phyloP scores from a whole-genome alignment of 1,284 basidiomycete genomes.

The Psilocybe mexicana region DNA sequence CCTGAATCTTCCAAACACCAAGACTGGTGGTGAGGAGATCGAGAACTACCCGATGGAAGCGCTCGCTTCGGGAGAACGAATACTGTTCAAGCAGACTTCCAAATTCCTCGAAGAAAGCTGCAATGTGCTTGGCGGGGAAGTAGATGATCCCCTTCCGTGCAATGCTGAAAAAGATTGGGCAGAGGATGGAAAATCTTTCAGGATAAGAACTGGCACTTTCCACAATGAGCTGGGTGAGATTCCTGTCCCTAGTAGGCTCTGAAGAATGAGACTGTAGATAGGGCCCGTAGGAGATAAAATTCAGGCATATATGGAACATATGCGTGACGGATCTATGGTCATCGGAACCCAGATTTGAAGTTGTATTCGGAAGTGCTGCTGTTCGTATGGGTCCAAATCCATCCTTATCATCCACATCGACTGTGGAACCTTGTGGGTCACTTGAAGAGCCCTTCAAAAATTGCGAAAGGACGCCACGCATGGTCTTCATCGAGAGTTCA shows the following conservation, averaged over 20 bases:
- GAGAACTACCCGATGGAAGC: constrained; percentile 54
- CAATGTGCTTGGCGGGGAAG: constrained; percentile 51
- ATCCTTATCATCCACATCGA: constrained; percentile 50
- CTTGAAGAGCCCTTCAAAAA: constrained; percentile 22
- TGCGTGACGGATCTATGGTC: constrained; percentile 29
- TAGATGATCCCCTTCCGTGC: constrained; percentile 56
- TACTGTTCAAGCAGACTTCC: constrained; percentile 58
- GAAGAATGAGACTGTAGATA: constrained; percentile 57
- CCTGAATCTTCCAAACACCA: constrained; percentile 55
- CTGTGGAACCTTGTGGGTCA: constrained; percentile 19
- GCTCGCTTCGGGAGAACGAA: constrained; percentile 55
- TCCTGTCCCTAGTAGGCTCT: constrained; percentile 62
- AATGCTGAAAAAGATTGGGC: constrained; percentile 56
- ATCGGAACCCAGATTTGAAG: constrained; percentile 27
- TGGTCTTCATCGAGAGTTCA: constrained; percentile 31
- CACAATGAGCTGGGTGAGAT: constrained; percentile 61
- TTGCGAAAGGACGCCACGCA: constrained; percentile 38
- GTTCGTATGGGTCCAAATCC: constrained; percentile 65
- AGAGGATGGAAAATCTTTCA: constrained; percentile 58
- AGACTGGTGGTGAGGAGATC: constrained; percentile 69
- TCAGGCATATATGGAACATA: constrained; percentile 50
- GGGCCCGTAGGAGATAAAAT: constrained; percentile 58
- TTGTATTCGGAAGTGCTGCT: constrained; percentile 31
- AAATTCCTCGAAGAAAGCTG: constrained; percentile 56
- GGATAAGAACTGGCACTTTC: constrained; percentile 43